Evolutionary conservation across 768 basidiomycete species (phyloP).

Genomic region (Daedaleopsis nitida): DNA sequence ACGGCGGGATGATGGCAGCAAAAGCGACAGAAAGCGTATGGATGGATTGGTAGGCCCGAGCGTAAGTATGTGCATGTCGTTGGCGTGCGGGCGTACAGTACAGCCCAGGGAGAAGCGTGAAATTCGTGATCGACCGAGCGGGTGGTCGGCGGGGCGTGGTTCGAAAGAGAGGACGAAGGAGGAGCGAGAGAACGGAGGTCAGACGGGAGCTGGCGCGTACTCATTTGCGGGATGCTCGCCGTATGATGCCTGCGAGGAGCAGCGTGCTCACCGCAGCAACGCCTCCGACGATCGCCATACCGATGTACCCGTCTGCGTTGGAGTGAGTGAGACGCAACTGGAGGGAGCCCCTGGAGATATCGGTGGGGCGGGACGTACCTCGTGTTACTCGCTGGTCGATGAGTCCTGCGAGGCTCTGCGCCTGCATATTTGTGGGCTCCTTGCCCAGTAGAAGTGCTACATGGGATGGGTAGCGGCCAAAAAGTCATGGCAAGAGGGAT

Average conservation of each 20-base stretch:
- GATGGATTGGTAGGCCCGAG: not conserved
- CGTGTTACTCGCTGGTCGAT: conserved; percentile 85
- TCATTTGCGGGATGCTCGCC: conserved; percentile 68
- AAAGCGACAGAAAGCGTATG: not conserved
- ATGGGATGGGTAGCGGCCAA: not conserved
- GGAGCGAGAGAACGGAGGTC: not conserved
- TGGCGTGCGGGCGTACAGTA: not conserved
- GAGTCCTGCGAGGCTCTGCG: conserved; percentile 79
- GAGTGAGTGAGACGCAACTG: conserved; percentile 1
- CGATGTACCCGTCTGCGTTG: conserved; percentile 92
- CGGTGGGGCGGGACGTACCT: conserved; percentile 49
- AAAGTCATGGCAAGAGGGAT: not conserved
- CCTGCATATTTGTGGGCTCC: conserved; percentile 93
- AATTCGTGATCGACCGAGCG: not conserved
- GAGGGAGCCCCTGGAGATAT: not conserved
- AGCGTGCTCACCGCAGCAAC: conserved; percentile 83
- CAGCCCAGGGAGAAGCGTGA: not conserved
- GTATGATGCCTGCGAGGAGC: conserved; percentile 74
- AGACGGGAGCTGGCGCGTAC: conserved; percentile 6
- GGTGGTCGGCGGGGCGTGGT: not conserved
- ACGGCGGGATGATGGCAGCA: not conserved
- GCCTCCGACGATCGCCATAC: conserved; percentile 94
- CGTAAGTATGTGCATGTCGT: not conserved
- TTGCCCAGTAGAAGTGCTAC: conserved; percentile 84
- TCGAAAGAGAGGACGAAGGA: not conserved